A percentile compares a stretch with the other conserved stretches of the same genome.
Evolutionary conservation across 2,329 filamentous ascomycete genomes (phyloP).

Genomic region (Fusarium abutilonis): DNA sequence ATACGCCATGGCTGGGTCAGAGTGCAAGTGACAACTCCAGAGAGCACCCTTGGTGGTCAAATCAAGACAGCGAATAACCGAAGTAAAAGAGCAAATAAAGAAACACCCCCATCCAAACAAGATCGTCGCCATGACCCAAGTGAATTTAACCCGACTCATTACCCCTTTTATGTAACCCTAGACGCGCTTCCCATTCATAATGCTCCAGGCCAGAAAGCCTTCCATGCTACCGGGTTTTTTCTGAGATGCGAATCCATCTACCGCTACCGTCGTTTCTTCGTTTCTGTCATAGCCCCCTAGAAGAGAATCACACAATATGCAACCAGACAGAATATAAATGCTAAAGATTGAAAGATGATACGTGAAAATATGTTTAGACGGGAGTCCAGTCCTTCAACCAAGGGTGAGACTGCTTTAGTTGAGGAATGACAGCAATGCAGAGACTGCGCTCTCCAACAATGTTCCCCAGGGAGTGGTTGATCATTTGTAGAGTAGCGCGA

Average conservation of each 20-base stretch:
- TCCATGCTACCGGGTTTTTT: conserved; percentile 1
- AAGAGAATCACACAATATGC: not conserved
- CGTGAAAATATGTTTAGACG: conserved; percentile 16
- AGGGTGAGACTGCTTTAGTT: conserved; percentile 34
- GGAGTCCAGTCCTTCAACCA: conserved; percentile 42
- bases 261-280: conserved; percentile 19
- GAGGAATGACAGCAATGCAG: conserved; percentile 39
- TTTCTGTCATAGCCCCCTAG: conserved; percentile 29
- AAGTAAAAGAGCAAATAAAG: not conserved
- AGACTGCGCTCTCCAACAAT: conserved; percentile 43
- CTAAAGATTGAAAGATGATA: conserved; percentile 6
- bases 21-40: not conserved
- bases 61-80: not conserved
- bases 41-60: not conserved
- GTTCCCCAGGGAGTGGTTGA: conserved; percentile 42
- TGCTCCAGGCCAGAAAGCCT: conserved; percentile 2
- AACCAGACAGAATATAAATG: conserved; percentile 11
- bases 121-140: not conserved
- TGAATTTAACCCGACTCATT: conserved; percentile 1
- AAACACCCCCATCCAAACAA: conserved; percentile 9
- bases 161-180: conserved; percentile 4
- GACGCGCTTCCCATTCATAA: conserved; percentile 8
- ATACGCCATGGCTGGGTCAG: not conserved
- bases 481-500: conserved; percentile 42
- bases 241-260: conserved; percentile 8